Conservation (phyloP, 768 basidiomycete genomes). For the Panaeolus papilionaceus region DNA sequence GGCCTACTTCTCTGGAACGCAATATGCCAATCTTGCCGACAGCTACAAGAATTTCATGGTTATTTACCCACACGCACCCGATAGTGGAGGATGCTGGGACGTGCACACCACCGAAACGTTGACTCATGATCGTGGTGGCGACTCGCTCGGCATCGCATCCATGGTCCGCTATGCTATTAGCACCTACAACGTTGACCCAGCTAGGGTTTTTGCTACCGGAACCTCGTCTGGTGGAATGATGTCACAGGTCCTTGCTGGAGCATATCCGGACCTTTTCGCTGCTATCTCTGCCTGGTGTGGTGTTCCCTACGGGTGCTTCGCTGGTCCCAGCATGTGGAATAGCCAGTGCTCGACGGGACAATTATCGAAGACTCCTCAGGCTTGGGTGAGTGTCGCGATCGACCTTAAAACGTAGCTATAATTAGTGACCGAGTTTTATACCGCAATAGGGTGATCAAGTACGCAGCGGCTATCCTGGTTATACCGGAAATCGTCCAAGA, state of each 20-base stretch:
- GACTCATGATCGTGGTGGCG: constrained; percentile 60
- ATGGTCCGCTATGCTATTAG: constrained; percentile 53
- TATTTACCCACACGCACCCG: constrained; percentile 51
- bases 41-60: constrained; percentile 53
- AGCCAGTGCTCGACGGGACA: constrained; percentile 51
- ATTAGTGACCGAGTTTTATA: neutral
- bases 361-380: constrained; percentile 47
- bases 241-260: constrained; percentile 60
- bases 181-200: constrained; percentile 50
- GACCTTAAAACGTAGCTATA: neutral
- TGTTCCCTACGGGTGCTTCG: constrained; percentile 61
- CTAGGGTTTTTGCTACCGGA: constrained; percentile 56
- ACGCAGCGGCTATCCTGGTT: constrained; percentile 57
- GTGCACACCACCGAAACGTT: constrained; percentile 54
- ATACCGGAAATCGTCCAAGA: constrained; percentile 56
- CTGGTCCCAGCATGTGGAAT: constrained; percentile 52
- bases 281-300: constrained; percentile 58
- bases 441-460: constrained; percentile 41
- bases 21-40: constrained; percentile 55
- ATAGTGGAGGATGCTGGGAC: constrained; percentile 56
- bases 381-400: constrained; percentile 41
- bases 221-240: constrained; percentile 65
- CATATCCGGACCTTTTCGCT: constrained; percentile 59
- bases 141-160: constrained; percentile 56
- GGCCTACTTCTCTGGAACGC: constrained; percentile 54